phyloP scores from a whole-genome alignment of 2,329 filamentous ascomycete species.

The Shiraia bambusicola region DNA sequence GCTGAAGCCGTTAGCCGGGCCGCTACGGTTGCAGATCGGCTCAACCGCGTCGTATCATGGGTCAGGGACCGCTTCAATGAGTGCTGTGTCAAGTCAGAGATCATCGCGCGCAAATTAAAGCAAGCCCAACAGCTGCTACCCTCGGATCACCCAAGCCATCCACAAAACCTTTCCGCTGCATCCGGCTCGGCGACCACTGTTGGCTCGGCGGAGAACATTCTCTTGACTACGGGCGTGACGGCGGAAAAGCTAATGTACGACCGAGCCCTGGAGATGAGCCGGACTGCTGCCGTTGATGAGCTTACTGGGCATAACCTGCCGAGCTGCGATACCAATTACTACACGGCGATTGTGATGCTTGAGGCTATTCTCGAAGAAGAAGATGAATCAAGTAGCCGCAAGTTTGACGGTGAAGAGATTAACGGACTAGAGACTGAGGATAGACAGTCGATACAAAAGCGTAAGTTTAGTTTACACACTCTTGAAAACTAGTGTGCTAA shows the following conservation, averaged over 20 bases:
- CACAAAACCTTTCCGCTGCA: conserved; percentile 69
- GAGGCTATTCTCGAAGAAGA: conserved; percentile 91
- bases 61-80: conserved; percentile 93
- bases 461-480: conserved; percentile 52
- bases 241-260: conserved; percentile 99
- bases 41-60: conserved; percentile 96
- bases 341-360: conserved; percentile 90
- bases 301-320: conserved; percentile 85
- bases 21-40: conserved; percentile 62
- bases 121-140: conserved; percentile 85
- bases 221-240: conserved; percentile 83
- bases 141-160: conserved; percentile 81
- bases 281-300: conserved; percentile 90
- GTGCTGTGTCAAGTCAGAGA: conserved; percentile 91
- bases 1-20: conserved; percentile 42
- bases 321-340: conserved; percentile 89
- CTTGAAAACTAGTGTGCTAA: conserved; percentile 20
- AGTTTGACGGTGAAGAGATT: conserved; percentile 51
- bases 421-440: conserved; percentile 67
- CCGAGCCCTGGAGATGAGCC: conserved; percentile 93
- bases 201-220: conserved; percentile 74
- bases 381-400: conserved; percentile 56
- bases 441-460: conserved; percentile 70
- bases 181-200: conserved; percentile 59
- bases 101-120: conserved; percentile 84